Evolutionary conservation across 2,329 filamentous ascomycete genomes (phyloP), one percentile per base, ranked within the genome.

Genomic region (Cercospora janseana): DNA sequence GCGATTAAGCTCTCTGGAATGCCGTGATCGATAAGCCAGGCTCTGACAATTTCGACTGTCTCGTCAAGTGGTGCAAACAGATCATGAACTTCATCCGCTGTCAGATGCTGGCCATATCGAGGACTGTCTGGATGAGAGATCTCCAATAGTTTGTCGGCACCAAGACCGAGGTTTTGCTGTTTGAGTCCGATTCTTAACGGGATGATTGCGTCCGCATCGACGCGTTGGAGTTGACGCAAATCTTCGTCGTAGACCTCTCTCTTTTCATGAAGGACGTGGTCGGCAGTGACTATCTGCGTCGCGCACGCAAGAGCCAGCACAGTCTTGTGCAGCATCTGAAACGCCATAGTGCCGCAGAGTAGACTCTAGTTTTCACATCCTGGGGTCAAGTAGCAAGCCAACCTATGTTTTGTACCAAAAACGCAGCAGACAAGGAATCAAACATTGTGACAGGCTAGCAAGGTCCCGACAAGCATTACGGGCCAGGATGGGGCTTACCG

Each of bases 21-120:
- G 4, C 80, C 81, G 23, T 75, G 72, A 4, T 65, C 61, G 13
- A 70, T 62, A n/a, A 83, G 71, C 81, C 81, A 84, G 6, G 69
- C 60, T 58, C 72, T 72, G 21, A 82, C 77, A 1, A 73, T 66
- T 12, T 71, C 63, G 6, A 71, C 54, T 16, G 63, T 66, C 6
- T 60, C 53, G 20, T 64, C 55, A 0, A 58, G 28, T 1, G 72
- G 72, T 4, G 70, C 67, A 43, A 74, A 74, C 34, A 71, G 63
- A 10, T 69, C 65, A 8, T 69, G 60, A 4, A 74, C 66, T 46
- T 74, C 65, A 18, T 65, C 55, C 23, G 67, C 53, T 13, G 58
- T 58, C 61, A 60, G 64, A 51, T 69, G 61, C 50, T 68, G 64
- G 13, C 68, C 68, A 52, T 63, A 71, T n/a, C 64, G 61, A 1